Evolutionary conservation across 2,329 filamentous ascomycete genomes (phyloP).

Genomic region (Aspergillus novoparasiticus): DNA sequence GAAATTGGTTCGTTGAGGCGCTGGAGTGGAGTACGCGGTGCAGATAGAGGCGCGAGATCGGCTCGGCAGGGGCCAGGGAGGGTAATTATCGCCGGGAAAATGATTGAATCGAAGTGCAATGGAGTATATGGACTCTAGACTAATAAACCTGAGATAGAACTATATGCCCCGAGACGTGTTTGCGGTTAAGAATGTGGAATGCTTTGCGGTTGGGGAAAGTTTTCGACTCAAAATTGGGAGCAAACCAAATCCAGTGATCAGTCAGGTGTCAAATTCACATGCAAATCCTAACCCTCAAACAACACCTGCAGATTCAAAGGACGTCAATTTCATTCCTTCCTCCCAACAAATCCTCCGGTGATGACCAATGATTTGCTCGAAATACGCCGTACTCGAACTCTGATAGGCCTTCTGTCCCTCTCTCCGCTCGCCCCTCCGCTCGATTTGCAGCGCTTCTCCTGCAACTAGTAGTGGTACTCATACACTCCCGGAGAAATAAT

Average conservation of each 20-base stretch:
- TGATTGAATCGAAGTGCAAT: neutral
- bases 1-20: slow-evolving; percentile 11
- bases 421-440: neutral
- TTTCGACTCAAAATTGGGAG: neutral
- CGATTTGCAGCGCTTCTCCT: neutral
- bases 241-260: neutral
- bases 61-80: slow-evolving; percentile 6
- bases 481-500: neutral
- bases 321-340: neutral
- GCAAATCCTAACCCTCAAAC: neutral
- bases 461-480: neutral
- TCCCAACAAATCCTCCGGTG: neutral
- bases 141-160: neutral
- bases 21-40: slow-evolving; percentile 9
- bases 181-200: neutral
- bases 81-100: neutral
- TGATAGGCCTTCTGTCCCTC: neutral
- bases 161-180: neutral
- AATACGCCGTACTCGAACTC: neutral
- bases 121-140: neutral
- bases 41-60: slow-evolving; percentile 14
- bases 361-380: neutral
- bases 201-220: neutral
- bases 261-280: slow-evolving; percentile 5
- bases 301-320: neutral